These are phyloP conservation scores for Phylloporus arenicola DNA, from an alignment of 768 basidiomycete genomes.

Conservation along the genomic window DNA sequence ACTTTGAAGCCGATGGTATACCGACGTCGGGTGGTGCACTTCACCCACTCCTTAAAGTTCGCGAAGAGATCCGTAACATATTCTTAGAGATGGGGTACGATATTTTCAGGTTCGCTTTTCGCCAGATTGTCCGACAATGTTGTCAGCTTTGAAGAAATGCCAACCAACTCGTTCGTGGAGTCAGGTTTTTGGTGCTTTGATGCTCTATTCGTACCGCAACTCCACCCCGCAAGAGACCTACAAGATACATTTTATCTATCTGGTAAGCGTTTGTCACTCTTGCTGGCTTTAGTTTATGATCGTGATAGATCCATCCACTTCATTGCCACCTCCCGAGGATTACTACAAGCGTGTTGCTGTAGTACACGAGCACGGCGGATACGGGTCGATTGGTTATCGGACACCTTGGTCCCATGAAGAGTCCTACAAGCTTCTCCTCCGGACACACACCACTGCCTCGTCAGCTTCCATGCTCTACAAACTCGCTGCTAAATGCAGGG, in stretches of 20 bases:
- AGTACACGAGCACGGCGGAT: slow-evolving; percentile 83
- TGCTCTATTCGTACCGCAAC: slow-evolving; percentile 95
- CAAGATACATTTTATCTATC: slow-evolving; percentile 99
- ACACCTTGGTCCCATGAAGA: slow-evolving; percentile 95
- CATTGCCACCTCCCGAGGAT: slow-evolving; percentile 68
- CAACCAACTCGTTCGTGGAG: slow-evolving; percentile 92
- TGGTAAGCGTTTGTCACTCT: slow-evolving; percentile 39
- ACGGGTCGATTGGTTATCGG: slow-evolving; percentile 92
- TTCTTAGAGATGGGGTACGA: slow-evolving; percentile 98
- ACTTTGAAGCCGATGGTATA: slow-evolving; percentile 94
- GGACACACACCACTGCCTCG: slow-evolving; percentile 96
- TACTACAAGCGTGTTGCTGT: slow-evolving; percentile 84
- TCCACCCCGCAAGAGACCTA: slow-evolving; percentile 95
- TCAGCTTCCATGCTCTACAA: slow-evolving; percentile 92
- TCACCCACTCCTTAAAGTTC: slow-evolving; percentile 94
- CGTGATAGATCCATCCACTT: slow-evolving; percentile 66
- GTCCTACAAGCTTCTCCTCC: slow-evolving; percentile 84
- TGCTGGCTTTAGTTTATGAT: background rate
- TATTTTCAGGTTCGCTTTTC: background rate
- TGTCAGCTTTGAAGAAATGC: slow-evolving; percentile 94
- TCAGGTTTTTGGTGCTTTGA: slow-evolving; percentile 99
- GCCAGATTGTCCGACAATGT: background rate
- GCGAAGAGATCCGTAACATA: slow-evolving; percentile 95
- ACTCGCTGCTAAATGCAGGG: slow-evolving; percentile 79
- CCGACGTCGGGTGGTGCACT: slow-evolving; percentile 87